Evolutionary conservation across 257 asterid genomes (phyloP), one percentile per base, ranked within the genome.

Genomic region (Scutellaria baicalensis): DNA sequence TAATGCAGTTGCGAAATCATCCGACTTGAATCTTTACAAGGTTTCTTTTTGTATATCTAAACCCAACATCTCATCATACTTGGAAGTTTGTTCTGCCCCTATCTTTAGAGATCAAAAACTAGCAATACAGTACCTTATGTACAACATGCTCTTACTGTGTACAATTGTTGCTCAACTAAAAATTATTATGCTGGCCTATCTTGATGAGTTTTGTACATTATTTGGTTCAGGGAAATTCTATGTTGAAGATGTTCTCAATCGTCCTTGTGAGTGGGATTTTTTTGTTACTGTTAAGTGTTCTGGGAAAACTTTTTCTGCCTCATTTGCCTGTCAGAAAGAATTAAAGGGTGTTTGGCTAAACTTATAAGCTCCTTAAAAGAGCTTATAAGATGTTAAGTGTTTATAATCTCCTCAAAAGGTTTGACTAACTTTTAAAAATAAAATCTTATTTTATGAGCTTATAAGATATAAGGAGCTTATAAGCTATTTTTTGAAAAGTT

Each of bases 221-320:
- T 75, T 73, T 77, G 57, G 77, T 76, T 64, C 89, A 93, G 98
- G 81, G 88, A 52, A 78, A 71, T 79, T 80, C 92, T 70, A 70
- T 85, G 73, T 71, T 84, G 69, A 84, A 84, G 78, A 71, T 66
- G 70, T 52, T 90, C 57, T 80, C 90, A 36, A 58, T 63, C 74
- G 73, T 75, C 74, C 43, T 90, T 68, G 87, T 79, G 55, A 83
- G 93, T 76, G 97, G 93, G 66, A 63, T 87, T 80, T 93, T 70
- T 73, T 93, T 56, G 84, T 88, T 58, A 50, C 90, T 49, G 56
- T 90, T 38, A 58, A n/a, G 85, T 73, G 81, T 87, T 72, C 69
- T 90, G 52, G 74, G 85, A 49, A 85, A 83, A 48, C 59, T 84
- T 71, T 72, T 64, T 71, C 49, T 86, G 58, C 93, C 88, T 69